phyloP scores from a whole-genome alignment of 805 yeast species.

The Maudiozyma saulgeensis region DNA sequence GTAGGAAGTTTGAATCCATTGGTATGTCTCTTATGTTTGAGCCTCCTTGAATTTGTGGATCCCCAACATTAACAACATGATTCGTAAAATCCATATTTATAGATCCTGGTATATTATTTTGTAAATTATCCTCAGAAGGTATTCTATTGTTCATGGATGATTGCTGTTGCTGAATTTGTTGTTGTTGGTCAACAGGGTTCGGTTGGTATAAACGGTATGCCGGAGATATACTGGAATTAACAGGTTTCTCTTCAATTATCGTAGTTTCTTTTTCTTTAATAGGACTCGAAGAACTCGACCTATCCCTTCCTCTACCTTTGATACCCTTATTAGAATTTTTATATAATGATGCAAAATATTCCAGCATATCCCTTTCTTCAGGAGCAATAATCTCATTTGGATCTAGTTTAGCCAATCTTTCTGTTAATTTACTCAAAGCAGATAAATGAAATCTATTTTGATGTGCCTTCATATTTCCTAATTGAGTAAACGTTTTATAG shows the following conservation, averaged over 20 bases:
- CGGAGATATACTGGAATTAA: neutral
- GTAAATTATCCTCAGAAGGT: neutral
- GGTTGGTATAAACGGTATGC: neutral
- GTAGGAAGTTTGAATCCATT: neutral
- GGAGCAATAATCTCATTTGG: constrained; percentile 41
- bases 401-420: constrained; percentile 53
- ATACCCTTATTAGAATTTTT: constrained; percentile 82
- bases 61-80: neutral
- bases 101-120: neutral
- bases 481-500: constrained; percentile 77
- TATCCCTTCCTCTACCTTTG: constrained; percentile 10
- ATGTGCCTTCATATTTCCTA: constrained; percentile 89
- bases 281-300: neutral
- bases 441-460: constrained; percentile 80
- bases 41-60: neutral
- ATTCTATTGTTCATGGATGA: neutral
- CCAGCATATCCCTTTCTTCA: constrained; percentile 58
- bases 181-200: neutral
- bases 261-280: neutral
- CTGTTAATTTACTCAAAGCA: constrained; percentile 58
- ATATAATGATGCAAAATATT: constrained; percentile 73
- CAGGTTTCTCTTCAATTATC: neutral
- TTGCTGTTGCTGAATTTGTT: neutral
- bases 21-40: neutral
- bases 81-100: neutral